These are phyloP conservation scores for Colletotrichum chrysophilum DNA, from an alignment of 2,329 filamentous ascomycete genomes.

Conservation along the genomic window DNA sequence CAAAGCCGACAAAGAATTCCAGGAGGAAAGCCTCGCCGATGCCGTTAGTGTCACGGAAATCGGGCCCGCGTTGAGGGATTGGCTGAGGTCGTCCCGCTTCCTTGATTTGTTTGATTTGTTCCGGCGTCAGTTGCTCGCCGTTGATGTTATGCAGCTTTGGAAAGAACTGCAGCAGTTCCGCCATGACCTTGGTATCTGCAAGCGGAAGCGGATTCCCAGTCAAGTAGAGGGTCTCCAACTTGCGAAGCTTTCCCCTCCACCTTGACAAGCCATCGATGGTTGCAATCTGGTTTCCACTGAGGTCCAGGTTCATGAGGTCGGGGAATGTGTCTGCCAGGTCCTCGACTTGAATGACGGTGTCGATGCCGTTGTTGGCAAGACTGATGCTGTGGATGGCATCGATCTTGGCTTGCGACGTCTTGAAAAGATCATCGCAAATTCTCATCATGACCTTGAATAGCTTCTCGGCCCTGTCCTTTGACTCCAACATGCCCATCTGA, in stretches of 20 bases:
- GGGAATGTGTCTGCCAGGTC: constrained; percentile 81
- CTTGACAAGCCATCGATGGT: constrained; percentile 70
- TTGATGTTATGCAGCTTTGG: constrained; percentile 82
- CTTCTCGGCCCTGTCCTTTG: constrained; percentile 75
- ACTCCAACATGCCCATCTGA: constrained; percentile 77
- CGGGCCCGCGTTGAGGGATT: constrained; percentile 67
- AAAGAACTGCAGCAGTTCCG: constrained; percentile 80
- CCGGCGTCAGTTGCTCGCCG: constrained; percentile 72
- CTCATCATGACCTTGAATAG: constrained; percentile 93
- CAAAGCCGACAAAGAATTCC: constrained; percentile 76
- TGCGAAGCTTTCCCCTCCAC: constrained; percentile 81
- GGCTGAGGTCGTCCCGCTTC: constrained; percentile 57
- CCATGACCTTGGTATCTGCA: constrained; percentile 63
- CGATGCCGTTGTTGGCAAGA: constrained; percentile 80
- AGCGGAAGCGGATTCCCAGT: constrained; percentile 76
- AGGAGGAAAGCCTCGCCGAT: constrained; percentile 79
- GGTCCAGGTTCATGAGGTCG: constrained; percentile 84
- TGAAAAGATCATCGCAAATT: constrained; percentile 81
- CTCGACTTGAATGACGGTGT: constrained; percentile 74
- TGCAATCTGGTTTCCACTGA: constrained; percentile 82
- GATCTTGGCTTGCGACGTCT: constrained; percentile 71
- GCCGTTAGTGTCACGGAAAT: constrained; percentile 76
- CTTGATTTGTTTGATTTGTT: constrained; percentile 66
- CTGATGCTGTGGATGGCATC: constrained; percentile 84
- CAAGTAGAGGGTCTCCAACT: constrained; percentile 82